phyloP scores from a whole-genome alignment of 768 basidiomycete genomes.

The Podaxis sp. region DNA sequence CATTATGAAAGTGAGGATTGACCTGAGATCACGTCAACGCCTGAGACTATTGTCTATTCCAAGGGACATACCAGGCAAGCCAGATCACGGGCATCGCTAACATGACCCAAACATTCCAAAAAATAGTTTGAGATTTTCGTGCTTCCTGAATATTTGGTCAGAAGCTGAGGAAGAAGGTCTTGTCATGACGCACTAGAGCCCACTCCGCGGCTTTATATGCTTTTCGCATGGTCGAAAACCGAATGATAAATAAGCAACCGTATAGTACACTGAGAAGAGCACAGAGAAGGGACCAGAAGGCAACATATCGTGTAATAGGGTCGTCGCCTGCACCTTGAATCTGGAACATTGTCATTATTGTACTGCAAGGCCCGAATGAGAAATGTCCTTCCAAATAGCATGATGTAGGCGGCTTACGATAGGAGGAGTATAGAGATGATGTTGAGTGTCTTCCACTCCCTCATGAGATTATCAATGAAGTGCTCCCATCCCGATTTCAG shows the following conservation, averaged over 20 bases:
- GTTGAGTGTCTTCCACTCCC: slow-evolving; percentile 27
- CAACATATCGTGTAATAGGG: slow-evolving; percentile 48
- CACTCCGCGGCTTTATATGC: slow-evolving; percentile 58
- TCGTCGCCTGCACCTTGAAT: slow-evolving; percentile 36
- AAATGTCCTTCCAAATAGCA: no score
- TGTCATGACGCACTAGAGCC: slow-evolving; percentile 39
- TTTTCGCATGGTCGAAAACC: slow-evolving; percentile 9
- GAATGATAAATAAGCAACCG: slow-evolving; percentile 10
- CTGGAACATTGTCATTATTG: slow-evolving; percentile 27
- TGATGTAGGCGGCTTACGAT: neutral
- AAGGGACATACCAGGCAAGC: slow-evolving; percentile 45
- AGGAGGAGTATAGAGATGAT: slow-evolving; percentile 24
- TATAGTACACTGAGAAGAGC: slow-evolving; percentile 10
- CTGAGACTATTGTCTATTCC: neutral
- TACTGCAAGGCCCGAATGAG: slow-evolving; percentile 12
- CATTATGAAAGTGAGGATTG: slow-evolving; percentile 25
- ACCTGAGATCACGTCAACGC: neutral
- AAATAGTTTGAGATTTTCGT: slow-evolving; percentile 25
- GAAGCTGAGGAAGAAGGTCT: neutral
- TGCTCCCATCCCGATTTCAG: slow-evolving; percentile 21
- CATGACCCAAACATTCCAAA: slow-evolving; percentile 63
- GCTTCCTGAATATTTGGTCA: slow-evolving; percentile 37
- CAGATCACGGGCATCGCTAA: slow-evolving; percentile 58
- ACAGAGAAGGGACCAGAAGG: slow-evolving; percentile 44
- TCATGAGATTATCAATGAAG: slow-evolving; percentile 24